Evolutionary conservation across 495 filamentous ascomycete genomes (phyloP), one percentile per base, ranked within the genome.

Genomic region (Platismatia glauca): DNA sequence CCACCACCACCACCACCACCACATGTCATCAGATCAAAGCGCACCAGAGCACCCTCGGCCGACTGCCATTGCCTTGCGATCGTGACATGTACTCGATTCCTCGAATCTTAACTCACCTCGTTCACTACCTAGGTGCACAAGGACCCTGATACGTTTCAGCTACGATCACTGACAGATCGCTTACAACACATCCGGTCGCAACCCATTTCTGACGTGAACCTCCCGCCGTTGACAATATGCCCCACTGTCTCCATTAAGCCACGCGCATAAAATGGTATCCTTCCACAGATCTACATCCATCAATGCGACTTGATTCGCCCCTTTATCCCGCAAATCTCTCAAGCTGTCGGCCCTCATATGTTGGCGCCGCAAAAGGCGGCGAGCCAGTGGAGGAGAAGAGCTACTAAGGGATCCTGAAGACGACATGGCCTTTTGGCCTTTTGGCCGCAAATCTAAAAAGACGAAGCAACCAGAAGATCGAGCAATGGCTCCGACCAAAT

Each of bases 401-500:
- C 59, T 67, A 43, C 35, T 70, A 24, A 63, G 53, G 27, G 55
- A 38, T 18, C 58, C 63, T 58, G 71, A 70, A 61, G 66, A 70
- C 77, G 78, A 71, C 65, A 90, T 89, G 87, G 82, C 83, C 70
- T 76, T 90, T 76, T 91, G 88, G 88, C 88, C 85, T 39, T 91
- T 90, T 73, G 80, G 87, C 73, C 85, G 86, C 61, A 88, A 79
- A 72, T 84, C 65, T 58, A 81, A 79, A 72, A 68, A 66, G 61
- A 31, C 20, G 22, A 61, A 20, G 18, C 41, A 48, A 39, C 27
- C 76, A 72, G 64, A 78, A 75, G 52, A 78, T 75, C 52, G 76
- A 77, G 65, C 67, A 73, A 69, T 77, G 75, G 63, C 68, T 71
- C 31, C 72, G 69, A 57, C 74, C 72, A 65, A 71, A 68, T 41